Conservation (phyloP, 2,329 filamentous ascomycete genomes). For the Pseudomassariella vexata region DNA sequence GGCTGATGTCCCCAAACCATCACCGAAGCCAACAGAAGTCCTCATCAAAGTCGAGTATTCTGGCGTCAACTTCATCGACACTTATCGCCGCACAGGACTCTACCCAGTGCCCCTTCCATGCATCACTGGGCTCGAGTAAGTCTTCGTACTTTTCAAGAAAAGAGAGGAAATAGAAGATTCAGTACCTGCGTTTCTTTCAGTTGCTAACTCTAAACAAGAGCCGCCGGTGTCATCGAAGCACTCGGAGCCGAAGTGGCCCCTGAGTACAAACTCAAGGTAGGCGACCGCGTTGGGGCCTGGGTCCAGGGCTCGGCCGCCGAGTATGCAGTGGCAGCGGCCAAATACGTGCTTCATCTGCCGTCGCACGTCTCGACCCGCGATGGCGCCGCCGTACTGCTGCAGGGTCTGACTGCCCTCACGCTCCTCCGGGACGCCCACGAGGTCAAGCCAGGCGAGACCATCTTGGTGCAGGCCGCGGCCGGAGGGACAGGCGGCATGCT, state of each 20-base stretch:
- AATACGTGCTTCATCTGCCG: conserved; percentile 58
- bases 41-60: conserved; percentile 75
- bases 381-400: conserved; percentile 66
- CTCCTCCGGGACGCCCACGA: conserved; percentile 71
- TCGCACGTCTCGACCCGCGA: conserved; percentile 52
- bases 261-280: conserved; percentile 55
- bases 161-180: no score
- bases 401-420: conserved; percentile 78
- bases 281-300: conserved; percentile 59
- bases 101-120: conserved; percentile 68
- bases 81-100: conserved; percentile 80
- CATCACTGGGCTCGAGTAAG: conserved; percentile 77
- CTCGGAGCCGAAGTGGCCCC: conserved; percentile 38
- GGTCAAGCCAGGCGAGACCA: conserved; percentile 72
- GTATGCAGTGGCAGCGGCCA: conserved; percentile 47
- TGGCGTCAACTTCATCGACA: conserved; percentile 89
- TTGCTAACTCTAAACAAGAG: no score
- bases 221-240: conserved; percentile 63
- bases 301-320: conserved; percentile 45
- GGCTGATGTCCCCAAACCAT: neutral
- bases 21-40: conserved; percentile 39
- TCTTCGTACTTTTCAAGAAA: no score
- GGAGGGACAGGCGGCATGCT: conserved; percentile 75
- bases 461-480: conserved; percentile 79
- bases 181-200: no score